Conservation (phyloP, 345 rosid species). For the Hevea brasiliensis region DNA sequence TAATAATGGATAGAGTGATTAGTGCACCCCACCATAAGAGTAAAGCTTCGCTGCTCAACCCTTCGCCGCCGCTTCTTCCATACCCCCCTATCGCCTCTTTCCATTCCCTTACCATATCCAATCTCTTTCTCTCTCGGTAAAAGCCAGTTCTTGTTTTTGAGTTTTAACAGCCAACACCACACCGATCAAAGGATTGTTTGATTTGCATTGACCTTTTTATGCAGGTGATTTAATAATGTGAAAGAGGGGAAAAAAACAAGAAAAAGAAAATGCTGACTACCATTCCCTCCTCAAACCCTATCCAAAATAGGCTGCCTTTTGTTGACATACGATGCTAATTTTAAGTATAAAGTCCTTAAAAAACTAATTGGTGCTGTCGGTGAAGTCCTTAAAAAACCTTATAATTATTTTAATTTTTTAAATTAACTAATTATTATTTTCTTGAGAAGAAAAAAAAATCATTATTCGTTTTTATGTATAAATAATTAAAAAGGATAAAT, state of each 20-base stretch:
- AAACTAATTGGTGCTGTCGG: too few species aligned
- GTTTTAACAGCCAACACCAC: not conserved
- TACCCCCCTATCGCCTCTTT: slow-evolving; percentile 5
- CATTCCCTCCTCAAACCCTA: not conserved
- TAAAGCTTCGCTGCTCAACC: slow-evolving; percentile 12
- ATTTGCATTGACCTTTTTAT: not conserved
- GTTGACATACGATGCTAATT: not conserved
- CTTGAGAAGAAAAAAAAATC: too few species aligned
- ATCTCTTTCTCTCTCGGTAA: too few species aligned
- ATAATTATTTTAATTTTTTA: too few species aligned
- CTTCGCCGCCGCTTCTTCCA: slow-evolving; percentile 11
- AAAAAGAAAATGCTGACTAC: not conserved
- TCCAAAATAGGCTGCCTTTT: not conserved
- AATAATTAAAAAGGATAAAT: too few species aligned
- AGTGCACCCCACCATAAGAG: slow-evolving; percentile 37
- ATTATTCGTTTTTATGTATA: too few species aligned
- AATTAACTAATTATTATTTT: too few species aligned
- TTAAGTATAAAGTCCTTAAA: too few species aligned
- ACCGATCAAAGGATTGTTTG: not conserved
- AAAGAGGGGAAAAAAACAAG: not conserved
- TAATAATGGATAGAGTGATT: slow-evolving; percentile 34
- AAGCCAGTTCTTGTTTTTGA: not conserved
- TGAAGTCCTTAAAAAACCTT: too few species aligned
- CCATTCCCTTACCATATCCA: slow-evolving; percentile 38
- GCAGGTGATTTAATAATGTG: not conserved